Base-by-base conservation (phyloP, 768 basidiomycete species). In the Xerocomus spinulosus region DNA sequence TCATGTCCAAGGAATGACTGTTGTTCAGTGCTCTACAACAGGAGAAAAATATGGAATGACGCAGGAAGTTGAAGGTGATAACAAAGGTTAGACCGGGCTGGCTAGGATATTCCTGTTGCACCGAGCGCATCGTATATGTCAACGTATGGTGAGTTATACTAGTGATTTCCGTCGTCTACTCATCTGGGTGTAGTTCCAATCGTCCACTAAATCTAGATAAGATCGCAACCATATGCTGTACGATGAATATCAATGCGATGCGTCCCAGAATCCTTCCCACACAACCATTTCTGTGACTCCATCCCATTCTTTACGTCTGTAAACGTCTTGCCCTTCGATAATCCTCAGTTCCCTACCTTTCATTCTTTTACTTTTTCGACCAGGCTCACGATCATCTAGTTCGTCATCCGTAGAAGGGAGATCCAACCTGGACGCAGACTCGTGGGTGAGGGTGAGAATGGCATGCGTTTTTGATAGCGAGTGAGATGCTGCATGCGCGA, bases 281-380 rank as follows among this genome's bases (percentile, higher is more conserved):
- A 54, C 34, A 25, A 46, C 49, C 66, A 73, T 65, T 26, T 46
- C 55, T 6, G 53, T 48, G 3, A 65, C 64, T 5, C 67, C 63
- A 6, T 71, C 61, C 33, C 64, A 70, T 9, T 61, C 62, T 9
- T 63, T 67, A 21, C 61, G 77, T 26, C 82, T 71, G 40, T 91
- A 78, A 24, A 89, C 70, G 51, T 80, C 77, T 58, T 87, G 83
- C 9, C 83, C 83, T 57, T 89, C 87, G 2, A 99, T 72, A 20
- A 98, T 73, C 46, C 86, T 78, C 48, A 99, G 69, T 66, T 99
- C 95, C 47, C 94, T 74, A 21, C 83, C 85, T 32, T 84, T 77
- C 87, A 95, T 92, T 44, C 93, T 74, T 51, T 74, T 74, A 2
- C 78, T 76, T 56, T 74, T 78, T 50, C 92, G 74, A 56, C 83